phyloP scores from a whole-genome alignment of 2,329 filamentous ascomycete species.

The Chrysosporium keratinophilum region DNA sequence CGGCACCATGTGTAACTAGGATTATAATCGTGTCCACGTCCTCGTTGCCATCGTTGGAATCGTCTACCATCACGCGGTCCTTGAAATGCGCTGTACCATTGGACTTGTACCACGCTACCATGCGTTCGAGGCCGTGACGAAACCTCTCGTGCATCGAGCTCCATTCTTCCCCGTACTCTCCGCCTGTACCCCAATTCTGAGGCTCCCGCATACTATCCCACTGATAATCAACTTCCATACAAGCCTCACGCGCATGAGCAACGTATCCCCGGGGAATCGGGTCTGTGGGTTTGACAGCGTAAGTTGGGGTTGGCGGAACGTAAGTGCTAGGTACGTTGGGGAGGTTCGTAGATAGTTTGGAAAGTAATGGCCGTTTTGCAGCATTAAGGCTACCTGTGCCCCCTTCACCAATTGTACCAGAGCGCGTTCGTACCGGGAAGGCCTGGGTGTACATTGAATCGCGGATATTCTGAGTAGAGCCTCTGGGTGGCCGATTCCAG shows the following conservation, averaged over 20 bases:
- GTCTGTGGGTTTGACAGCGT: constrained; percentile 68
- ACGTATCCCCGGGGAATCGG: constrained; percentile 83
- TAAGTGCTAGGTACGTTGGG: constrained; percentile 41
- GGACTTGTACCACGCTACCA: constrained; percentile 72
- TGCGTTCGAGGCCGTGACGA: constrained; percentile 61
- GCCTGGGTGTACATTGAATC: not conserved
- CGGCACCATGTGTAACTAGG: constrained; percentile 86
- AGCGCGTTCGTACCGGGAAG: not conserved
- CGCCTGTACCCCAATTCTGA: constrained; percentile 76
- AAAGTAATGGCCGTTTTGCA: constrained; percentile 17
- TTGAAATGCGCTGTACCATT: constrained; percentile 27
- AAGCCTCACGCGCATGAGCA: constrained; percentile 78
- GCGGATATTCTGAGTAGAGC: not conserved
- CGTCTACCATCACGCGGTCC: constrained; percentile 4
- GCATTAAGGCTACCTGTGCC: not conserved
- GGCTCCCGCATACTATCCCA: constrained; percentile 85
- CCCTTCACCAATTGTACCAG: not conserved
- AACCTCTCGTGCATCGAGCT: constrained; percentile 89
- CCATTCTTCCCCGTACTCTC: constrained; percentile 88
- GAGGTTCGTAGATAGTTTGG: constrained; percentile 27
- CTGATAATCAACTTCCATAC: constrained; percentile 77
- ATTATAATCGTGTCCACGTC: constrained; percentile 69
- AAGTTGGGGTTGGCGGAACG: constrained; percentile 65
- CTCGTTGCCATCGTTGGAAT: constrained; percentile 44
- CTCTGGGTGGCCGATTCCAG: constrained; percentile 37